Evolutionary conservation across 78 protist species (phyloP).

Genomic region (Reticulomyxa filosa): DNA sequence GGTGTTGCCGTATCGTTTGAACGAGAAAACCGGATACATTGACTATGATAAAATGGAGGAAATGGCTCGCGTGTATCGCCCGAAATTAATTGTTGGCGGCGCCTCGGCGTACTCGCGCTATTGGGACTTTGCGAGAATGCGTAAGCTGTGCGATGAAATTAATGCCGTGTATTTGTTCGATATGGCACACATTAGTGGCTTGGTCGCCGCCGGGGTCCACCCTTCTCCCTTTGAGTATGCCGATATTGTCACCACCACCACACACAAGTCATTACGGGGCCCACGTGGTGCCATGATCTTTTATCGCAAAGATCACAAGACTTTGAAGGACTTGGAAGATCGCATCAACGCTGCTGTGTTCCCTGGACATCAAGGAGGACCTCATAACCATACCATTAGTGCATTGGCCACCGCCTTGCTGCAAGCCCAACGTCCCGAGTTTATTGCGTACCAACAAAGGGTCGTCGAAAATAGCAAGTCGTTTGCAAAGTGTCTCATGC

Average conservation of each 20-base stretch:
- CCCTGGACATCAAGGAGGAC: slow-evolving; percentile 65
- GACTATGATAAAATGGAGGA: slow-evolving; percentile 82
- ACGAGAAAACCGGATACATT: slow-evolving; percentile 65
- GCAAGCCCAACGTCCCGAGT: slow-evolving; percentile 34
- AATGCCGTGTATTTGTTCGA: slow-evolving; percentile 78
- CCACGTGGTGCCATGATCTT: slow-evolving; percentile 92
- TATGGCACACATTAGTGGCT: slow-evolving; percentile 96
- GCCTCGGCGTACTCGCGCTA: slow-evolving; percentile 92
- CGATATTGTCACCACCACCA: slow-evolving; percentile 97
- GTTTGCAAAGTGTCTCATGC: not conserved
- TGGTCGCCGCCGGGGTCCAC: slow-evolving; percentile 57
- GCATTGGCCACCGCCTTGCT: slow-evolving; percentile 49
- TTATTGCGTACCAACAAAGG: slow-evolving; percentile 30
- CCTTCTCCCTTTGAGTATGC: slow-evolving; percentile 67
- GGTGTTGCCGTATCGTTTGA: slow-evolving; percentile 84
- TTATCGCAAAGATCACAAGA: slow-evolving; percentile 54
- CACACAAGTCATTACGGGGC: slow-evolving; percentile 73
- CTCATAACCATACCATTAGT: slow-evolving; percentile 65
- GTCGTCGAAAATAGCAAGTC: not conserved
- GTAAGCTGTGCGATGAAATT: slow-evolving; percentile 41
- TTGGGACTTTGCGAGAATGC: slow-evolving; percentile 70
- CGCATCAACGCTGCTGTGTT: slow-evolving; percentile 49
- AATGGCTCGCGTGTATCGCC: slow-evolving; percentile 69
- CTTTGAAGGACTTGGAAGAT: slow-evolving; percentile 28
- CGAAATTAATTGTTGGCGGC: slow-evolving; percentile 76